Conservation (phyloP, 805 yeast species). For the Pichia manshurica region DNA sequence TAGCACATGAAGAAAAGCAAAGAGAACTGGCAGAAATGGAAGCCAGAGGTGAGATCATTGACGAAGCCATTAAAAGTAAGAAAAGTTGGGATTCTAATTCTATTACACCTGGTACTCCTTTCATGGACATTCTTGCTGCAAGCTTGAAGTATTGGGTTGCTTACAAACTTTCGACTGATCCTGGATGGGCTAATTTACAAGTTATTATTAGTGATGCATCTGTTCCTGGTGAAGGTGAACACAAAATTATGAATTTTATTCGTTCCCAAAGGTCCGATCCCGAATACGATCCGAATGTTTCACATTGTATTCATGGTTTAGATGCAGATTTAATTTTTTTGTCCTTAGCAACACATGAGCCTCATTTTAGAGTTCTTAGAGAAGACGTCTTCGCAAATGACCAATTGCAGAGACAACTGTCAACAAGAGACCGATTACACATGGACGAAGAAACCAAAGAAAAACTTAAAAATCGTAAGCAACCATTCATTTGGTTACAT, state of each 20-base stretch:
- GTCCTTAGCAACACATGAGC: conserved; percentile 96
- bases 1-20: conserved; percentile 67
- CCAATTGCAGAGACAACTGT: conserved; percentile 37
- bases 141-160: conserved; percentile 90
- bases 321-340: conserved; percentile 97
- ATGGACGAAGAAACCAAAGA: conserved; percentile 57
- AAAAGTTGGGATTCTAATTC: conserved; percentile 93
- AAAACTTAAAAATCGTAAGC: conserved; percentile 43
- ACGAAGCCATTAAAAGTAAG: conserved; percentile 65
- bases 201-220: conserved; percentile 92
- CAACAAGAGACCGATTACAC: conserved; percentile 43
- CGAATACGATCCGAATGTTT: conserved; percentile 83
- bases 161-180: conserved; percentile 78
- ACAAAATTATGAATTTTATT: conserved; percentile 93
- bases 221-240: conserved; percentile 99
- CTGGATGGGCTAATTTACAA: conserved; percentile 88
- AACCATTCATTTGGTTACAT: conserved; percentile 93
- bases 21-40: conserved; percentile 54
- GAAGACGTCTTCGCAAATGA: conserved; percentile 94
- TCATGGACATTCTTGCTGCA: conserved; percentile 84
- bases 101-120: conserved; percentile 98
- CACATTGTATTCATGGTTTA: conserved; percentile 94
- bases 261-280: conserved; percentile 86
- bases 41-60: conserved; percentile 66
- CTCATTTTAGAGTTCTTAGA: conserved; percentile 87